phyloP scores from a whole-genome alignment of 352 stramenopile genomes.

The Peronosclerospora sorghi region DNA sequence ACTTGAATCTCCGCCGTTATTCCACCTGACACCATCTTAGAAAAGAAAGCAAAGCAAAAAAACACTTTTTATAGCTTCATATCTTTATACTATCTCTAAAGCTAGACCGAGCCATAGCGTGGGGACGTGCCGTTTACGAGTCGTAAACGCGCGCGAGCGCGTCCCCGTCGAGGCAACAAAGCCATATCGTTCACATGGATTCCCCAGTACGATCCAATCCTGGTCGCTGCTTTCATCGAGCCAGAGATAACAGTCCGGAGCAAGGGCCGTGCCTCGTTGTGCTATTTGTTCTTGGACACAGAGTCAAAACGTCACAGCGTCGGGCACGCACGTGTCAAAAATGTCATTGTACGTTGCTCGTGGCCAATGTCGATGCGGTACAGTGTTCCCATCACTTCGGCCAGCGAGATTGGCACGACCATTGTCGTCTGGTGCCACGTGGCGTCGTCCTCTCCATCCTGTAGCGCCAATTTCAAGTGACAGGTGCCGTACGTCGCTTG shows the following conservation, averaged over 20 bases:
- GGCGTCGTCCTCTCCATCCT: conserved; percentile 2
- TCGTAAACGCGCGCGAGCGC: too few species aligned
- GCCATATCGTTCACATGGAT: too few species aligned
- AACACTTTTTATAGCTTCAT: too few species aligned
- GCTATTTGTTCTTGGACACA: conserved; percentile 20
- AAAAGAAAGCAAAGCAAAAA: too few species aligned
- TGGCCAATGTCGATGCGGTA: conserved; percentile 34
- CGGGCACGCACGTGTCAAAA: conserved; percentile 14
- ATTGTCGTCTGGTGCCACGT: conserved; percentile 14
- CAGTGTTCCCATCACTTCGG: conserved; percentile 13
- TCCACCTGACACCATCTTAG: too few species aligned
- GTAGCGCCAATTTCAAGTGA: conserved; percentile 11
- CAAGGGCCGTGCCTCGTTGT: too few species aligned
- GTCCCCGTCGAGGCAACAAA: too few species aligned
- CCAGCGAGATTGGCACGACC: conserved; percentile 19
- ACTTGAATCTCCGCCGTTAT: too few species aligned
- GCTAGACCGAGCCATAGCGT: too few species aligned
- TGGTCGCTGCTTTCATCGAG: conserved; percentile 33
- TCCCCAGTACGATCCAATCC: conserved; percentile 66
- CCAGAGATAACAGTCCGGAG: conserved; percentile 24
- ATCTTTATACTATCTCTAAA: too few species aligned
- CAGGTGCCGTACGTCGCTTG: conserved; percentile 5
- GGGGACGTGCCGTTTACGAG: too few species aligned
- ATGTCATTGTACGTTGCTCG: background rate
- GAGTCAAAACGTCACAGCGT: conserved; percentile 43